Base-by-base conservation (phyloP, 2,329 filamentous ascomycete species). In the Clathrospora elynae region DNA sequence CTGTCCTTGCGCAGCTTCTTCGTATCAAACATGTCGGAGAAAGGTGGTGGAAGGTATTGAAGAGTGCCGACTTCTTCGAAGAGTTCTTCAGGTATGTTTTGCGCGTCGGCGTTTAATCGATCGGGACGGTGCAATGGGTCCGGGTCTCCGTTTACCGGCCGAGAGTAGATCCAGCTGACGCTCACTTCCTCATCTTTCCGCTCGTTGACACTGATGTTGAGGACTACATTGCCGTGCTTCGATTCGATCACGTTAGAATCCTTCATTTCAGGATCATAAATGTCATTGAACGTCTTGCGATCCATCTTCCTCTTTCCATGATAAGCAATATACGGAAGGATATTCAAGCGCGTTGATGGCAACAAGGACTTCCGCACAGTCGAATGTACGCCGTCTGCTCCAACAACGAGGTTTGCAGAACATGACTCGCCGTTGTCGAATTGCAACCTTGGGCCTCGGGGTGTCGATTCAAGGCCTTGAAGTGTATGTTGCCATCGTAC, bases 161-260 rank as follows among this genome's bases (percentile, higher is more conserved):
- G 65, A 2, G 72, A 74, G 40, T 69, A 74, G 0, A 61, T 68
- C 53, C 71, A 75, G 51, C 64, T 72, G 11, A 75, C 45, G 30
- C 58, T 65, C 11, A 68, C 58, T 12, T 53, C 40, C 1, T 68
- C 58, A 2, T 24, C 28, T 10, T 29, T 45, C 4, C 46, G 43
- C 3, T 57, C 46, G 35, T 63, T 65, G 31, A 73, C 44, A n/a
- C 62, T 62, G 26, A 73, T 53, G 7, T 64, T 56, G 6, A 74
- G 46, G 3, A 68, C 19, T 1, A 49, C 46, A 11, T 57, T 49
- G 1, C 47, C 50, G 3, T 55, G 19, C 5, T 40, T 57, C 13
- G 49, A 35, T 30, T 69, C 61, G 9, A 68, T 26, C 2, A 67
- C 42, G 13, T 53, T 65, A 1, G 39, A 33, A 23, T 55, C 17